Evolutionary conservation across 768 basidiomycete species (phyloP).

Genomic region (Lactarius quietus): DNA sequence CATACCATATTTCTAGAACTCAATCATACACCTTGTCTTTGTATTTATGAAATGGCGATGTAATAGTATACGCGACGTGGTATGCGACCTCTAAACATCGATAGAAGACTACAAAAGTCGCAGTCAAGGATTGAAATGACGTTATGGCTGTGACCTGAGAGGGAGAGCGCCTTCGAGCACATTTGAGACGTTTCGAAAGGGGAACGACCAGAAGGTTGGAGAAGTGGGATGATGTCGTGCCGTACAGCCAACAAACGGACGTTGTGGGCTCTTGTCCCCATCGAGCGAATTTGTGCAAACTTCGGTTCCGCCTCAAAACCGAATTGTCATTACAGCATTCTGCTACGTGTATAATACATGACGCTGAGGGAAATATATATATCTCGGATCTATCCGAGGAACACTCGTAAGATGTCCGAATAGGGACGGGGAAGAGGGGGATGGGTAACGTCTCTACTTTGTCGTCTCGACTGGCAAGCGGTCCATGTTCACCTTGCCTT

Average conservation of each 20-base stretch:
- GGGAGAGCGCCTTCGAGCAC: not conserved
- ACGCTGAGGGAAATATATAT: not conserved
- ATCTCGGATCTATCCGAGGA: not conserved
- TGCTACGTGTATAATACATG: not conserved
- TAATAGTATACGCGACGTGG: no score
- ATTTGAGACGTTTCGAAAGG: not conserved
- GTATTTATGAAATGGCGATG: no score
- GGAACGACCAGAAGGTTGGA: not conserved
- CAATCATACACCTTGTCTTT: no score
- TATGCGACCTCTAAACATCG: no score
- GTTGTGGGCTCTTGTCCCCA: no score
- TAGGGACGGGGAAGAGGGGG: not conserved
- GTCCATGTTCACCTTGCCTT: conserved; percentile 61
- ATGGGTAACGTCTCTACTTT: conserved; percentile 9
- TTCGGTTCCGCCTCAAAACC: not conserved
- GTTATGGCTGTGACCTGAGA: not conserved
- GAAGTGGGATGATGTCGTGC: no score
- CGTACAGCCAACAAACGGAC: no score
- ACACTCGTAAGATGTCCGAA: not conserved
- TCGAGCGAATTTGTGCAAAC: no score
- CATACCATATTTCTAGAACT: no score
- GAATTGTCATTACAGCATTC: not conserved
- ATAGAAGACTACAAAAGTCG: no score
- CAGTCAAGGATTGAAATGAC: not conserved
- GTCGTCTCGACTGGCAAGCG: conserved; percentile 36